These are phyloP conservation scores for Fusarium irregulare DNA, from an alignment of 2,329 filamentous ascomycete genomes.

Conservation along the genomic window DNA sequence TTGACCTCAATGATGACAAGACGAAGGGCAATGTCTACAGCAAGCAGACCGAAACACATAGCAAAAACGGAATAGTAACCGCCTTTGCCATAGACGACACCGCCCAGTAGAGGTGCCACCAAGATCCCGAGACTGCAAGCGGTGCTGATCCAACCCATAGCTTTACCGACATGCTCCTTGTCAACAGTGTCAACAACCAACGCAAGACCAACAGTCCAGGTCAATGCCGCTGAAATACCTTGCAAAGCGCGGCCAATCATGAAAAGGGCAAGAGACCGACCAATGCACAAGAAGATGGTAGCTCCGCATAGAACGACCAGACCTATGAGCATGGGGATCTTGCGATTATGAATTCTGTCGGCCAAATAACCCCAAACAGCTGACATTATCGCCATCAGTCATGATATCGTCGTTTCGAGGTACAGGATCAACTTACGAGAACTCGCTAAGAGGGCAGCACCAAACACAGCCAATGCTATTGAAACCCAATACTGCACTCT, in stretches of 20 bases:
- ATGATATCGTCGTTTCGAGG: not conserved
- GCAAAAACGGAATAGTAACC: conserved; percentile 52
- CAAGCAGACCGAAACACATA: conserved; percentile 52
- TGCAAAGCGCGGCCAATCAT: conserved; percentile 50
- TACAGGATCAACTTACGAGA: conserved; percentile 45
- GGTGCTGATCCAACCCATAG: conserved; percentile 51
- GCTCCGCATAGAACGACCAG: conserved; percentile 47
- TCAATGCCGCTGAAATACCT: conserved; percentile 50
- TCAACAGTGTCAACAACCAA: conserved; percentile 52
- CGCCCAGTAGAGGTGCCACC: conserved; percentile 49
- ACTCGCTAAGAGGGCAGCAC: conserved; percentile 46
- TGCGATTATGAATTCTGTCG: conserved; percentile 50
- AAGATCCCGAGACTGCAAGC: conserved; percentile 50
- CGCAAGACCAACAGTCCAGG: conserved; percentile 53
- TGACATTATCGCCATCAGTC: conserved; percentile 23
- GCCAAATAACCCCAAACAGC: conserved; percentile 53
- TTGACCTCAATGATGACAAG: conserved; percentile 50
- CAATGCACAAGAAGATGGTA: conserved; percentile 50
- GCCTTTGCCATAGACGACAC: conserved; percentile 49
- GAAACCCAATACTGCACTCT: conserved; percentile 53
- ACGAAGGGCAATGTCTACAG: conserved; percentile 49
- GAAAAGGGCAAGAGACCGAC: conserved; percentile 48
- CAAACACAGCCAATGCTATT: conserved; percentile 51
- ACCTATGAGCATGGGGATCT: conserved; percentile 50
- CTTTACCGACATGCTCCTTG: conserved; percentile 47